Conservation (phyloP, 306 rosid species). For the Sicyos baderoa region DNA sequence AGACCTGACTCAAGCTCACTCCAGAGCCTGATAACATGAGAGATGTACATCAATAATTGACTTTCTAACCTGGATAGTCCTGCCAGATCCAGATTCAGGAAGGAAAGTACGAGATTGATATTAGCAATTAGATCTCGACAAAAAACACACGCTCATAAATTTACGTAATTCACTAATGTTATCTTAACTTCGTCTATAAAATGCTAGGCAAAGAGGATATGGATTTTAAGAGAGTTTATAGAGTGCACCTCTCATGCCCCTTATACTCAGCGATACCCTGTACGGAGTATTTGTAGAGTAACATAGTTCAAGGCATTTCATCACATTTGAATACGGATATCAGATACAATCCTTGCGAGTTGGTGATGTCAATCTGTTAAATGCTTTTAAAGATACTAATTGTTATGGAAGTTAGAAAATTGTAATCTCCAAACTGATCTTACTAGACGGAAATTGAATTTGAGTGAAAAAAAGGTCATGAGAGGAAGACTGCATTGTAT, state of each 20-base stretch:
- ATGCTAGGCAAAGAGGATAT: no score
- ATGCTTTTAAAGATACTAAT: not conserved
- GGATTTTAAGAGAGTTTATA: no score
- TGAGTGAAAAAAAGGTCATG: not conserved
- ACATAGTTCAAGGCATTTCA: not conserved
- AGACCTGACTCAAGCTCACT: not conserved
- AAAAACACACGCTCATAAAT: no score
- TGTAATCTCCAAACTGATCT: slow-evolving; percentile 4
- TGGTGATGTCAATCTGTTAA: not conserved
- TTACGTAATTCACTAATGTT: not conserved
- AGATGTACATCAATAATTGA: not conserved
- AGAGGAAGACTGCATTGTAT: slow-evolving; percentile 10
- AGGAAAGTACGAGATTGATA: not conserved
- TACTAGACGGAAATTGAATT: not conserved
- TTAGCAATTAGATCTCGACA: not conserved
- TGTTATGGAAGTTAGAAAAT: not conserved
- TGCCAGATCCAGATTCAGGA: not conserved
- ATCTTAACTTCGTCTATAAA: not conserved
- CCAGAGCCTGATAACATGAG: not conserved
- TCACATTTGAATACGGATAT: not conserved
- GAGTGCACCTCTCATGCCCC: no score
- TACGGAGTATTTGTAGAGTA: no score
- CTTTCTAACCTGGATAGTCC: not conserved
- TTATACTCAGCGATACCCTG: no score
- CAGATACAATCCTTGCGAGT: not conserved